Conservation (phyloP, 1,284 basidiomycete genomes). For the Cryptococcus sp. region DNA sequence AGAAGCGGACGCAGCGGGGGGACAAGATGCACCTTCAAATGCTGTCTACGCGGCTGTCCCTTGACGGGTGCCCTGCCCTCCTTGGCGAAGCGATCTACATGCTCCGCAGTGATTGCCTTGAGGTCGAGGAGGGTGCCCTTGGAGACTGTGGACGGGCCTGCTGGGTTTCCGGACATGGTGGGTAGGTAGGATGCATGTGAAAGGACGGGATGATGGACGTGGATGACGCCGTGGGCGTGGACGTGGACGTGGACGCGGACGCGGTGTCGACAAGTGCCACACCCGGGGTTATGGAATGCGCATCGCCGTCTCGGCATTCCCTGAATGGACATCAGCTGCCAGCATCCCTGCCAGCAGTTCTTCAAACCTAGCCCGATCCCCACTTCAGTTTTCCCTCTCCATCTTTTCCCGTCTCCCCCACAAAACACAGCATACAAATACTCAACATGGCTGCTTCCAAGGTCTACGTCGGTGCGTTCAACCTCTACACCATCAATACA, state of each 20-base stretch:
- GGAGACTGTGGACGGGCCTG: slow-evolving; percentile 27
- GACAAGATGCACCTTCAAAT: slow-evolving; percentile 17
- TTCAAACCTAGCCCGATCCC: too few relatives aligned
- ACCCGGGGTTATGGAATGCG: slow-evolving; percentile 9
- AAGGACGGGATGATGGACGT: too few relatives aligned
- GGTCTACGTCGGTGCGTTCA: slow-evolving; percentile 28
- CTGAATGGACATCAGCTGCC: background rate
- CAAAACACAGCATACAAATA: slow-evolving; percentile 1
- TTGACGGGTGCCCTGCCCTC: slow-evolving; percentile 42
- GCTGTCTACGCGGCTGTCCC: slow-evolving; percentile 21
- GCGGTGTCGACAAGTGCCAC: background rate
- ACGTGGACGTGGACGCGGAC: background rate
- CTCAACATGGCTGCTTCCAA: slow-evolving; percentile 21
- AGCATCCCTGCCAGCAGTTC: background rate
- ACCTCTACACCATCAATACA: background rate
- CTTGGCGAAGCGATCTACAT: slow-evolving; percentile 44
- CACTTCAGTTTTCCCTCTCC: slow-evolving; percentile 5
- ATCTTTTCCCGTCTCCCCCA: slow-evolving; percentile 3
- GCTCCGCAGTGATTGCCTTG: slow-evolving; percentile 48
- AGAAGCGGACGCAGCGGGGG: background rate
- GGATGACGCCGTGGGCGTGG: background rate
- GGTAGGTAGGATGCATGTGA: background rate
- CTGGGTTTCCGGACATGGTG: background rate
- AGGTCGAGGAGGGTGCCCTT: slow-evolving; percentile 44
- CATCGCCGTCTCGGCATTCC: background rate